Conservation (phyloP, 2,329 filamentous ascomycete species). For the Colletotrichum viniferum region DNA sequence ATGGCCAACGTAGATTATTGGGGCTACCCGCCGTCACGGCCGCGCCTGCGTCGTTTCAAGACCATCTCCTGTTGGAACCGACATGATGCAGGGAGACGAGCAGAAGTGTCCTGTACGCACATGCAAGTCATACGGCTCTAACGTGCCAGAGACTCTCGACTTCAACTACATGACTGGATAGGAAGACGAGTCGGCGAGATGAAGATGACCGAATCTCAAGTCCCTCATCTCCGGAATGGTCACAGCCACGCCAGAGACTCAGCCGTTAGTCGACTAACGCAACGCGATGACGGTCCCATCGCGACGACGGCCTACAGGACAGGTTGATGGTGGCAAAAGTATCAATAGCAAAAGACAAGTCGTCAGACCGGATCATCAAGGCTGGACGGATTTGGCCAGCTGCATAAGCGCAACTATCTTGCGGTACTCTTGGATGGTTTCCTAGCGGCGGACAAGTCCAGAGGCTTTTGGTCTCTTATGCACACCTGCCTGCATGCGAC, state of each 20-base stretch:
- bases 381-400: not conserved
- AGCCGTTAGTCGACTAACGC: not conserved
- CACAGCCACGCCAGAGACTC: not conserved
- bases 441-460: constrained; percentile 8
- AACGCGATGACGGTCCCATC: not conserved
- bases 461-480: not conserved
- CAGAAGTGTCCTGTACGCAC: constrained; percentile 12
- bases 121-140: constrained; percentile 18
- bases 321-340: not conserved
- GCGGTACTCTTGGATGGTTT: constrained; percentile 5
- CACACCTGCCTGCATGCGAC: constrained; percentile 11
- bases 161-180: not conserved
- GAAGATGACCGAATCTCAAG: not conserved
- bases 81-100: constrained; percentile 16
- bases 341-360: not conserved
- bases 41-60: constrained; percentile 22
- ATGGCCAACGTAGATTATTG: not conserved
- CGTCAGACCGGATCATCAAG: not conserved
- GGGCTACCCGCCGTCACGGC: constrained; percentile 6
- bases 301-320: not conserved
- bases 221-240: constrained; percentile 11
- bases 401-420: constrained; percentile 26
- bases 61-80: constrained; percentile 12
- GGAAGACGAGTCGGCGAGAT: not conserved
- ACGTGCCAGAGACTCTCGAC: not conserved